Evolutionary conservation across 371 early-diverging fungal genomes (phyloP).

Genomic region (Mortierella sp.): DNA sequence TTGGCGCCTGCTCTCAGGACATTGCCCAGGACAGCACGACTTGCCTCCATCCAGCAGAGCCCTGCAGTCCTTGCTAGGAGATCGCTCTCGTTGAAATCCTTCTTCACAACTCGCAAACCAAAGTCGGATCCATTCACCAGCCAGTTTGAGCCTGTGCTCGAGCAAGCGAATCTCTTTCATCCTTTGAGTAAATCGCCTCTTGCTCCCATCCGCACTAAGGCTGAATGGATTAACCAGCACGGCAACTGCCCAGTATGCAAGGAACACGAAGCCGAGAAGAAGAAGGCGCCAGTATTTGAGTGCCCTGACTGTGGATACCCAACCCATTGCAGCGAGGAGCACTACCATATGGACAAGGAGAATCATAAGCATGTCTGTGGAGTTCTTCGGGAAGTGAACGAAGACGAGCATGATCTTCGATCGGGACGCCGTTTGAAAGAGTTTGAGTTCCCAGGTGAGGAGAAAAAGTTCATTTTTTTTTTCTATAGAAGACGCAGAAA

Average conservation of each 20-base stretch:
- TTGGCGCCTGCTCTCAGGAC: slow-evolving; percentile 41
- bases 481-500: no score
- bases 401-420: slow-evolving; percentile 88
- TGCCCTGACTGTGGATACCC: slow-evolving; percentile 89
- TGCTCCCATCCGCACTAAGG: slow-evolving; percentile 75
- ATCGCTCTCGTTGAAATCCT: slow-evolving; percentile 47
- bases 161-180: slow-evolving; percentile 76
- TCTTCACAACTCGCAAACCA: slow-evolving; percentile 43
- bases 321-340: slow-evolving; percentile 83
- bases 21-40: slow-evolving; percentile 29
- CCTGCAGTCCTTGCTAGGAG: slow-evolving; percentile 27
- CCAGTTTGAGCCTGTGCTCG: slow-evolving; percentile 55
- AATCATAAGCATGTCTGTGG: slow-evolving; percentile 70
- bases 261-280: slow-evolving; percentile 39
- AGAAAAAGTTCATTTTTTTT: background rate
- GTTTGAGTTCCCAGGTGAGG: slow-evolving; percentile 84
- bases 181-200: slow-evolving; percentile 78
- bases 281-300: slow-evolving; percentile 67
- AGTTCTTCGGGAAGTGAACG: slow-evolving; percentile 76
- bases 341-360: slow-evolving; percentile 71
- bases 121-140: slow-evolving; percentile 41
- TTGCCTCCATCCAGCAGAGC: slow-evolving; percentile 10
- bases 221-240: slow-evolving; percentile 70
- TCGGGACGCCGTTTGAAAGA: slow-evolving; percentile 82
- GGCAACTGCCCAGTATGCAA: slow-evolving; percentile 84